Base-by-base conservation (phyloP, 2,329 filamentous ascomycete genomes). In the Botrytis sinoallii region DNA sequence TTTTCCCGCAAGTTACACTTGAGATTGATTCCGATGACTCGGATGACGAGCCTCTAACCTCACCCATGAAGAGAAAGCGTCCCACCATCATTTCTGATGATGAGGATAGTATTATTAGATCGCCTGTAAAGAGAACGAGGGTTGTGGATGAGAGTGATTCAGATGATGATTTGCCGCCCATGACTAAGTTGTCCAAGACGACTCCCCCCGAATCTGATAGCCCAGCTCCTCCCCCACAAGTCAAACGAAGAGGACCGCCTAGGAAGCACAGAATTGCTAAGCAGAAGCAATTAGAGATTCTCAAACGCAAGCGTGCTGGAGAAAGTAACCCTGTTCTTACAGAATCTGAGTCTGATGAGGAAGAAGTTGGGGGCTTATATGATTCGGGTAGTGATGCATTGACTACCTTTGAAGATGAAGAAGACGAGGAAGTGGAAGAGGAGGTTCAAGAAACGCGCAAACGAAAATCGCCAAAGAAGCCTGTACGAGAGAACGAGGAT, bases 341-440 rank as follows among this genome's bases (percentile, higher is more conserved):
- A 2, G 80, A 80, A 25, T 83, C 83, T 0, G 82, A 82, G 59
- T 81, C 81, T 20, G 77, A 79, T 18, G 74, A 75, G 14, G 74
- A 76, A 4, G 73, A 76, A 46, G 72, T 71, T n/a, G 42, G 71
- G 20, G 73, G 70, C 22, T 38, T 73, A 22, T 74, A 74, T 66
- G 73, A 74, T 63, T 65, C 72, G 44, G 78, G 77, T 44, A 74
- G 68, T 38, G 74, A 79, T 40, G 85, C 84, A 1, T 81, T 88
- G 1, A 86, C 85, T 75, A 84, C 85, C 61, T 87, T 86, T 29
- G 85, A 83, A 9, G 87, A 88, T 71, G 86, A 86, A 59, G 75
- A 75, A 59, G 77, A 77, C 16, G 74, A 76, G 12, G 71, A 77
- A 55, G 76, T 75, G 52, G 55, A 66, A 32, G 38, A 73, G 48